These are phyloP conservation scores for Xanthoceras sorbifolium DNA, from an alignment of 345 rosid species.

Conservation along the genomic window DNA sequence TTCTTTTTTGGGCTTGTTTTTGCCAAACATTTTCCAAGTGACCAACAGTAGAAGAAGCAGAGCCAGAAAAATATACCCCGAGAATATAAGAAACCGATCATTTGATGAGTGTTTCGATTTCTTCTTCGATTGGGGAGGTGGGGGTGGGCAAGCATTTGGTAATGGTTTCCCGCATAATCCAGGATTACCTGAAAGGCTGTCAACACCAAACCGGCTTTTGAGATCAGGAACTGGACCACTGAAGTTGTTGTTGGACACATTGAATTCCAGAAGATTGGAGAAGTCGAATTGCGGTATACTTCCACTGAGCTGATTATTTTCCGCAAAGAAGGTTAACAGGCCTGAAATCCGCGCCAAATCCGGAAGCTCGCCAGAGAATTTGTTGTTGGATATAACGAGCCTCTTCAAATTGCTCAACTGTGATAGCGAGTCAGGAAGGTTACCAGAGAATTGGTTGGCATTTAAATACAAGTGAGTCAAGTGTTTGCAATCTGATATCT, in stretches of 20 bases:
- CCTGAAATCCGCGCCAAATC: slow-evolving; percentile 42
- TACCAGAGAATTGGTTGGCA: slow-evolving; percentile 45
- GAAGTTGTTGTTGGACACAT: slow-evolving; percentile 62
- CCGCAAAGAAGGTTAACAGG: slow-evolving; percentile 40
- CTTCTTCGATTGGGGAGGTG: slow-evolving; percentile 24
- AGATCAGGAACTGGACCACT: slow-evolving; percentile 55
- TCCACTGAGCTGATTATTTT: slow-evolving; percentile 50
- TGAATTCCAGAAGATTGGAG: slow-evolving; percentile 42
- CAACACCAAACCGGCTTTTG: slow-evolving; percentile 33
- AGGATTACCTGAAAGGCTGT: slow-evolving; percentile 52
- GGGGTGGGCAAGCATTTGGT: slow-evolving; percentile 39
- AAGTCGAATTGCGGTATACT: slow-evolving; percentile 48
- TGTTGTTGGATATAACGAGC: slow-evolving; percentile 45
- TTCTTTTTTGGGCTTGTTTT: slow-evolving; percentile 22
- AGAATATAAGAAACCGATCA: slow-evolving; percentile 36
- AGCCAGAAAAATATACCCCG: slow-evolving; percentile 43
- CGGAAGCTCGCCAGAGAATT: slow-evolving; percentile 47
- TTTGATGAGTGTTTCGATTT: slow-evolving; percentile 20
- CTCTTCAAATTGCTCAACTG: slow-evolving; percentile 47
- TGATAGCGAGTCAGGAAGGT: slow-evolving; percentile 45
- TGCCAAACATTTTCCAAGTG: slow-evolving; percentile 29
- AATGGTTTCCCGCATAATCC: slow-evolving; percentile 47
- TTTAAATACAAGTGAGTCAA: slow-evolving; percentile 47
- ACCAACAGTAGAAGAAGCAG: slow-evolving; percentile 27
- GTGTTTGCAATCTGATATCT: slow-evolving; percentile 44